Evolutionary conservation across 2,329 filamentous ascomycete species (phyloP).

Genomic region (Fusarium graminum): DNA sequence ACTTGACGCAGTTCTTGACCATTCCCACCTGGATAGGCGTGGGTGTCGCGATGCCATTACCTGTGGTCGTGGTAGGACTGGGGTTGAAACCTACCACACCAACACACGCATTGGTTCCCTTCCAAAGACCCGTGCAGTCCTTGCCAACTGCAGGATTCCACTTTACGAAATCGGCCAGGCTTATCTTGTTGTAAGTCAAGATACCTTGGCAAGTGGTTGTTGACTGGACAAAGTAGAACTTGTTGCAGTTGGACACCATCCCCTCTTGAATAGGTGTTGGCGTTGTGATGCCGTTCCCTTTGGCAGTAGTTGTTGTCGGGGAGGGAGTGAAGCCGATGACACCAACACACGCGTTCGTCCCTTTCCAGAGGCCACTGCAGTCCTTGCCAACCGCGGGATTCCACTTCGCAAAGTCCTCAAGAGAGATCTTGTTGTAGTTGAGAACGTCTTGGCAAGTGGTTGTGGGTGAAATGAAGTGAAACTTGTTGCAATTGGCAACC

Average conservation of each 20-base stretch:
- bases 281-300: neutral
- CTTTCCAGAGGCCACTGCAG: neutral
- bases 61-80: neutral
- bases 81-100: neutral
- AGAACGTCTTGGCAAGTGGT: slow-evolving; percentile 9
- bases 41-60: neutral
- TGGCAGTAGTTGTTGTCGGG: neutral
- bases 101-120: slow-evolving; percentile 4
- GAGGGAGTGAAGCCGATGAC: neutral
- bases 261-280: slow-evolving; percentile 2
- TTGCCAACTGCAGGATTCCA: neutral
- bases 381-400: slow-evolving; percentile 3
- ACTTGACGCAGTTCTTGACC: neutral
- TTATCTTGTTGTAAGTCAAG: slow-evolving; percentile 10
- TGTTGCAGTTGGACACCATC: slow-evolving; percentile 16
- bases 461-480: neutral
- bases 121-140: neutral
- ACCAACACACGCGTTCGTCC: slow-evolving; percentile 1
- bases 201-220: slow-evolving; percentile 12
- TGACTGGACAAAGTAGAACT: slow-evolving; percentile 2
- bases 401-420: slow-evolving; percentile 12
- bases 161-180: slow-evolving; percentile 1
- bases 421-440: slow-evolving; percentile 5
- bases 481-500: slow-evolving; percentile 14
- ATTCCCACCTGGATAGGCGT: neutral